These are phyloP conservation scores for Fusarium sp. DNA, from an alignment of 2,329 filamentous ascomycete genomes.

Conservation along the genomic window DNA sequence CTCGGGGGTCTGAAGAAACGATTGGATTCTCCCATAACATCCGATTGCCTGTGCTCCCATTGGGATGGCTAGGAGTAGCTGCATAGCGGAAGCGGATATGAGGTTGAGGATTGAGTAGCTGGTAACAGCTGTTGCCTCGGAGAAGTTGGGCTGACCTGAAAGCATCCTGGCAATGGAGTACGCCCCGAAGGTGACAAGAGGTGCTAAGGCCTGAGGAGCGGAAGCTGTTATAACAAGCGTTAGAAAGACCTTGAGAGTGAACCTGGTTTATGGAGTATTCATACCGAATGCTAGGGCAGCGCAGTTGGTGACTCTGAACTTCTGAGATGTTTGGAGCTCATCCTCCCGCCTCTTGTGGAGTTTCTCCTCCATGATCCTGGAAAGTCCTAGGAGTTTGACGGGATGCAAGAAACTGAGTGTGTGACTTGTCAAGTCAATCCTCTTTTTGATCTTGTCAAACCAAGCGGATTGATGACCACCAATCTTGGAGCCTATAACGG, in stretches of 20 bases:
- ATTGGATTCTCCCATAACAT: slow-evolving; percentile 3
- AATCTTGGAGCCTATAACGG: background rate
- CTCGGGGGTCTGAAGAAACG: background rate
- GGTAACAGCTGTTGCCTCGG: slow-evolving; percentile 1
- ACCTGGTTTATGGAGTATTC: no score
- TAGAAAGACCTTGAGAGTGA: no score
- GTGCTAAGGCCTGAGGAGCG: slow-evolving; percentile 1
- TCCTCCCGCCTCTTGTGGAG: background rate
- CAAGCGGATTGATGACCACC: slow-evolving; percentile 1
- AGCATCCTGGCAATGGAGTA: background rate
- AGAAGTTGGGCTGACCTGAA: background rate
- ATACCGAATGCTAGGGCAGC: slow-evolving; percentile 2
- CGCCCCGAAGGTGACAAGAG: slow-evolving; percentile 3
- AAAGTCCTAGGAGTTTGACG: slow-evolving; percentile 1
- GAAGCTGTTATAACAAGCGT: no score
- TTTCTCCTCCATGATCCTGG: slow-evolving; percentile 1
- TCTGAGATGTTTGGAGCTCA: slow-evolving; percentile 1
- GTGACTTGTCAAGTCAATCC: slow-evolving; percentile 12
- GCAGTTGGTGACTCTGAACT: slow-evolving; percentile 6
- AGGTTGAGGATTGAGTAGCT: slow-evolving; percentile 10
- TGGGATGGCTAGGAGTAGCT: slow-evolving; percentile 3
- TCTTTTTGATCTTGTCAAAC: slow-evolving; percentile 1
- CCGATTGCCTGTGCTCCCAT: slow-evolving; percentile 10
- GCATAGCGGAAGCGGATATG: background rate
- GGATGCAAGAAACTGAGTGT: background rate